A percentile compares a stretch with the other conserved stretches of the same genome.
Evolutionary conservation across 192 early-diverging fungal genomes (phyloP).

Genomic region (Lobosporangium transversale): DNA sequence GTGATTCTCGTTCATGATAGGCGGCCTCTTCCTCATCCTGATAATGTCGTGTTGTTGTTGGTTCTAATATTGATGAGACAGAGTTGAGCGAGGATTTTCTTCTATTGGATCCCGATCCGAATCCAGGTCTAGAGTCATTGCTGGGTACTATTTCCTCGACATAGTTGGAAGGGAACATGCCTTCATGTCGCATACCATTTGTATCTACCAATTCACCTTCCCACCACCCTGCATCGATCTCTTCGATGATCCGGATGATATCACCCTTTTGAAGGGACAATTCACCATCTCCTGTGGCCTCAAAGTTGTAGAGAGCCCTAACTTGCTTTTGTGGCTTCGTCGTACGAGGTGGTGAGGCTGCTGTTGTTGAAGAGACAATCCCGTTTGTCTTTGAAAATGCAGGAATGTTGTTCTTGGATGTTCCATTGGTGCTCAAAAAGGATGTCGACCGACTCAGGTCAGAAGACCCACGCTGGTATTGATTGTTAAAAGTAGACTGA

Average conservation of each 20-base stretch:
- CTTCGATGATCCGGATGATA: constrained; percentile 84
- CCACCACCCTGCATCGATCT: constrained; percentile 97
- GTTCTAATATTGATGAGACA: too few relatives aligned
- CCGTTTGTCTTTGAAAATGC: constrained; percentile 4
- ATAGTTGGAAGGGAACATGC: constrained; percentile 97
- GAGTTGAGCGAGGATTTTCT: constrained; percentile 29
- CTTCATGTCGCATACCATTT: constrained; percentile 64
- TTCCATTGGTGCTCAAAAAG: constrained; percentile 41
- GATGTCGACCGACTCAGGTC: constrained; percentile 57
- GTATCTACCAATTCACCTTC: constrained; percentile 80
- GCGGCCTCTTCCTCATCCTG: constrained; percentile 51
- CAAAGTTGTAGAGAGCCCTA: constrained; percentile 83
- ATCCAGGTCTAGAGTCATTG: constrained; percentile 37
- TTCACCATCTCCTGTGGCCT: constrained; percentile 82
- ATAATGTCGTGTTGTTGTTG: constrained; percentile 35
- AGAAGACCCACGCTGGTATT: constrained; percentile 17
- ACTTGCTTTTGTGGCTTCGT: constrained; percentile 66
- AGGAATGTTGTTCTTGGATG: constrained; percentile 40
- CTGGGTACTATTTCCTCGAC: constrained; percentile 73
- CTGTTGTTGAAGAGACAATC: constrained; percentile 14
- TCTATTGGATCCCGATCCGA: constrained; percentile 22
- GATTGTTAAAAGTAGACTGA: too few relatives aligned
- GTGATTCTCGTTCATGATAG: constrained; percentile 43
- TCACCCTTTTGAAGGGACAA: constrained; percentile 86
- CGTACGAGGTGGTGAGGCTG: constrained; percentile 54